phyloP scores from a whole-genome alignment of 768 basidiomycete species.

The Gymnopilus junonius region DNA sequence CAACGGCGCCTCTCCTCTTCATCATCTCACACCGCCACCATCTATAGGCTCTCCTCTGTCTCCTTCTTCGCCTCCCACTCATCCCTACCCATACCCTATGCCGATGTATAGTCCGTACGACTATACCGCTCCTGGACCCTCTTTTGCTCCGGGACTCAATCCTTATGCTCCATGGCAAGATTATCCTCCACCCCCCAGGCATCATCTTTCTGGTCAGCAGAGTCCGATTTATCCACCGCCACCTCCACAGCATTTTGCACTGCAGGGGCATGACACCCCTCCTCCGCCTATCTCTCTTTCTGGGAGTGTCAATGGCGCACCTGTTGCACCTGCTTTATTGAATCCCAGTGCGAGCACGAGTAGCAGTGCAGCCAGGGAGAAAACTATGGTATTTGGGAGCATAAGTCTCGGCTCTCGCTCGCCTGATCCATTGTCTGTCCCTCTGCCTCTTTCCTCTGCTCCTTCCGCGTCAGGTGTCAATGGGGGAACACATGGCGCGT shows the following conservation, averaged over 20 bases:
- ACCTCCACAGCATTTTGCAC: not conserved
- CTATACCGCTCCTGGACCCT: not conserved
- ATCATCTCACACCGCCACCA: not conserved
- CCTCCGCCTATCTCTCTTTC: not conserved
- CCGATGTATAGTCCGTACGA: not conserved
- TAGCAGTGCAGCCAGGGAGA: slow-evolving; percentile 7
- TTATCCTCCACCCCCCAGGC: not conserved
- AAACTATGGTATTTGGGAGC: slow-evolving; percentile 56
- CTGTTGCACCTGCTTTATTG: not conserved
- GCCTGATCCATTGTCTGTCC: slow-evolving; percentile 21
- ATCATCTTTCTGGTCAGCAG: not conserved
- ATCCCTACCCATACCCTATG: not conserved
- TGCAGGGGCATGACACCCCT: not conserved
- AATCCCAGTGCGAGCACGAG: not conserved
- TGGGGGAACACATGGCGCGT: not conserved
- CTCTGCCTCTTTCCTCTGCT: not conserved
- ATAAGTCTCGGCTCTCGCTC: slow-evolving; percentile 29
- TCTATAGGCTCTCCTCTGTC: not conserved
- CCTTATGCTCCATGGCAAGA: not conserved
- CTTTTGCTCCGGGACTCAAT: not conserved
- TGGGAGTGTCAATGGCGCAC: not conserved
- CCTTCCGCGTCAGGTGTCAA: not conserved
- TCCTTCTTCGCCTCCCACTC: not conserved
- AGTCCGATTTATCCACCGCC: not conserved
- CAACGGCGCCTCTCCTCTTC: not conserved